phyloP scores from a whole-genome alignment of 331 rosid genomes.

The Quercus tomentella region DNA sequence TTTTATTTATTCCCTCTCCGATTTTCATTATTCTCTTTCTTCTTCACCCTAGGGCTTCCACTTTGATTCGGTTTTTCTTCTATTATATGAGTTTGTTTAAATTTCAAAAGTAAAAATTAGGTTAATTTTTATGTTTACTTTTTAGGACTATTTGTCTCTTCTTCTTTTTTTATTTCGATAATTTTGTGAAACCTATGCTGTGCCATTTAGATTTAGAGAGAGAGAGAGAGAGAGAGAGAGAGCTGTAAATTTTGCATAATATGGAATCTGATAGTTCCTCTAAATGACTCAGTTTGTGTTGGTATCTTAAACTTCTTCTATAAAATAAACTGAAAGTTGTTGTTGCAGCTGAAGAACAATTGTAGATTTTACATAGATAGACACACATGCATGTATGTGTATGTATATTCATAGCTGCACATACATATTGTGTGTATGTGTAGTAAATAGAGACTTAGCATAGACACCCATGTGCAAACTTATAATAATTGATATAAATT shows the following conservation, averaged over 20 bases:
- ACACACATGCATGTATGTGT: neutral
- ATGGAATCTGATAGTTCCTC: neutral
- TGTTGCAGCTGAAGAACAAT: no score
- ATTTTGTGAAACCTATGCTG: neutral
- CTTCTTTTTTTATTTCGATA: neutral
- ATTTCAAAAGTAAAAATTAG: neutral
- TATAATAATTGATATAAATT: neutral
- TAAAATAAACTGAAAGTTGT: no score
- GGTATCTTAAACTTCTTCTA: no score
- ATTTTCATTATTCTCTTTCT: neutral
- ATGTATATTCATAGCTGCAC: no score
- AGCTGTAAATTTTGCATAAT: neutral
- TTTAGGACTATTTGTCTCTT: neutral
- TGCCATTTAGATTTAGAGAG: neutral
- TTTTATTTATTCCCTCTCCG: no score
- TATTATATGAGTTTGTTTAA: neutral
- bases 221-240: neutral
- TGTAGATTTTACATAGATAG: neutral
- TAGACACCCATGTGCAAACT: no score
- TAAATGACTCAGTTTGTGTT: neutral
- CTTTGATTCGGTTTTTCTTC: neutral
- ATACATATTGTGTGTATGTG: no score
- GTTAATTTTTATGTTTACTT: neutral
- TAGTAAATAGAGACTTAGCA: no score
- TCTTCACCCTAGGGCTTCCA: neutral